Percentiles rank a stretch among this genome's conserved stretches.
These are phyloP conservation scores for Colletotrichum orchidophilum DNA, from an alignment of 2,329 filamentous ascomycete genomes.

Conservation along the genomic window DNA sequence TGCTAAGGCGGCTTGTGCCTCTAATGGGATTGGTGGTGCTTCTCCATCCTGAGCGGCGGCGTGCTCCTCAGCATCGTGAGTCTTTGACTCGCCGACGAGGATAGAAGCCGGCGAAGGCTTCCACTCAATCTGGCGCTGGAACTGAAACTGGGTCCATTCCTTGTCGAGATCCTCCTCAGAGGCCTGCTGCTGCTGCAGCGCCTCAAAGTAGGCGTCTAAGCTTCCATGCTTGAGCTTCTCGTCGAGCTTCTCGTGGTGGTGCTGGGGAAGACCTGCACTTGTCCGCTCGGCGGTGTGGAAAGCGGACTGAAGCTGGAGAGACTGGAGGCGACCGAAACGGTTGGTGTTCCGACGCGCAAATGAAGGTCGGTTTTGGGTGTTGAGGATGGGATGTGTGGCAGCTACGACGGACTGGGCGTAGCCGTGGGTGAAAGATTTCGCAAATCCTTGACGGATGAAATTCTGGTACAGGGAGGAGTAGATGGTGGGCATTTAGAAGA, in stretches of 20 bases:
- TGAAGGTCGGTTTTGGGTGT: conserved; percentile 73
- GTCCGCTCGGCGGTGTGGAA: conserved; percentile 70
- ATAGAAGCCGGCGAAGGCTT: conserved; percentile 70
- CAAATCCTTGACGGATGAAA: conserved; percentile 97
- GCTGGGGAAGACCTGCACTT: conserved; percentile 63
- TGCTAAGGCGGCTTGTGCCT: conserved; percentile 71
- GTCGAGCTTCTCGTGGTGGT: conserved; percentile 61
- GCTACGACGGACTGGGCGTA: conserved; percentile 98
- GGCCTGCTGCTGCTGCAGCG: conserved; percentile 79
- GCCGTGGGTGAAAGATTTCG: conserved; percentile 96
- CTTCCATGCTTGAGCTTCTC: conserved; percentile 68
- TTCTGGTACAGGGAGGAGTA: conserved; percentile 75
- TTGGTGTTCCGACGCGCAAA: conserved; percentile 68
- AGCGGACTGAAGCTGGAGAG: conserved; percentile 77
- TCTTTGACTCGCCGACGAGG: conserved; percentile 69
- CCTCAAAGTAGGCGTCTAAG: conserved; percentile 91
- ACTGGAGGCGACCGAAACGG: conserved; percentile 62
- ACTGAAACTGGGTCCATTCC: conserved; percentile 93
- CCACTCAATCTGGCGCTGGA: conserved; percentile 90
- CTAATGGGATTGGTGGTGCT: conserved; percentile 47
- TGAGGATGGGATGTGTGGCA: conserved; percentile 83
- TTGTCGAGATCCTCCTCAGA: conserved; percentile 68
- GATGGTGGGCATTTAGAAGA: conserved; percentile 89
- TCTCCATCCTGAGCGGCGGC: conserved; percentile 48
- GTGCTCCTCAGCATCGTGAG: conserved; percentile 49